phyloP scores from a whole-genome alignment of 768 basidiomycete genomes.

The Boletus reticuloceps region DNA sequence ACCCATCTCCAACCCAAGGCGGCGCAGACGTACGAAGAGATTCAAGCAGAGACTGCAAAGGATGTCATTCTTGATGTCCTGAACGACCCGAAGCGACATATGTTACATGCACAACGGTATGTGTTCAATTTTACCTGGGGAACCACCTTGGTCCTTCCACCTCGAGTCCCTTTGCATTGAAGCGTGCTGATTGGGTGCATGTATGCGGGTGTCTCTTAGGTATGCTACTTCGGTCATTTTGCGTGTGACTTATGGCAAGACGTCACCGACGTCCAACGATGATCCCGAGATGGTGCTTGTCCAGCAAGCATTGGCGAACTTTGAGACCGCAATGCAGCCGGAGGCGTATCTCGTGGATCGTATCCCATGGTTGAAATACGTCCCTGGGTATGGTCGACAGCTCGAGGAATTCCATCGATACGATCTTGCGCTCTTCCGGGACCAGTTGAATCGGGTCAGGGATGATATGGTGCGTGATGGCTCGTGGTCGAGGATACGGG shows the following conservation, averaged over 20 bases:
- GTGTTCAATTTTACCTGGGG: background rate
- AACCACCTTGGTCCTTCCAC: too few relatives aligned
- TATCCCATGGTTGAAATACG: constrained; percentile 34
- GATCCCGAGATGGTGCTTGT: constrained; percentile 18
- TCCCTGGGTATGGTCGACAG: constrained; percentile 57
- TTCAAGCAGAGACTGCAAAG: constrained; percentile 36
- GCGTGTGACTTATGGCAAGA: constrained; percentile 26
- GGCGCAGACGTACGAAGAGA: constrained; percentile 42
- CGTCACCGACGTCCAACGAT: constrained; percentile 14
- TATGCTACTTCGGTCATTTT: constrained; percentile 23
- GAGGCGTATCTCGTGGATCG: constrained; percentile 33
- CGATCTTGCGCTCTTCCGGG: constrained; percentile 49
- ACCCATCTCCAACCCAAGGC: constrained; percentile 51
- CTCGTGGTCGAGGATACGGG: background rate
- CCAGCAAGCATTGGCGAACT: constrained; percentile 14
- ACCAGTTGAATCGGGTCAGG: constrained; percentile 32
- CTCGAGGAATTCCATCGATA: constrained; percentile 50
- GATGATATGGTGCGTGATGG: constrained; percentile 1
- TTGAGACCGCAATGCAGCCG: constrained; percentile 31
- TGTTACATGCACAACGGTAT: constrained; percentile 15
- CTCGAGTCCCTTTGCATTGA: background rate
- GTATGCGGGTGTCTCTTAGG: constrained; percentile 4
- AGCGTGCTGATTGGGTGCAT: background rate
- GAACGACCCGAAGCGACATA: constrained; percentile 9
- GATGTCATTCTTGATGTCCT: constrained; percentile 19